These are phyloP conservation scores for Aspergillus sojae DNA, from an alignment of 2,329 filamentous ascomycete species.

Conservation along the genomic window DNA sequence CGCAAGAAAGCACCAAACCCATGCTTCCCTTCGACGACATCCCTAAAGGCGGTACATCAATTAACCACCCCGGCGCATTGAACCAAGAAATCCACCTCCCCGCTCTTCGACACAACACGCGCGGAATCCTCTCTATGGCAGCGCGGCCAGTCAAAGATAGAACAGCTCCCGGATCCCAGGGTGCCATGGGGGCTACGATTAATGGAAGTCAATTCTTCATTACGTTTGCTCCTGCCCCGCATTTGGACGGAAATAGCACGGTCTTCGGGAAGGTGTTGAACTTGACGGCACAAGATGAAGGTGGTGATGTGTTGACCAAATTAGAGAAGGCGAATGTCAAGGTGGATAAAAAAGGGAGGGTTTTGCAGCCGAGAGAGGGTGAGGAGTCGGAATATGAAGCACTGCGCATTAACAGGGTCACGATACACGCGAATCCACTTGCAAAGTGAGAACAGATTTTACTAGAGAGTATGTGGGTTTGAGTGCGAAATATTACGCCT, in stretches of 20 bases:
- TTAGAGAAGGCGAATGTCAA: conserved; percentile 62
- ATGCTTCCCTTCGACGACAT: conserved; percentile 50
- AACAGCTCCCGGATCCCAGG: conserved; percentile 50
- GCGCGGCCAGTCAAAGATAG: conserved; percentile 52
- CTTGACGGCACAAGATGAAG: conserved; percentile 46
- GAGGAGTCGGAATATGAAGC: conserved; percentile 49
- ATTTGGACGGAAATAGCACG: conserved; percentile 68
- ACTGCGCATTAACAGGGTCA: conserved; percentile 58
- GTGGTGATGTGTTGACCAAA: conserved; percentile 47
- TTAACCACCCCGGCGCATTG: conserved; percentile 54
- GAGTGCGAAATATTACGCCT: neutral
- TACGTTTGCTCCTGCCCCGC: conserved; percentile 61
- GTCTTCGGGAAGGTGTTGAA: conserved; percentile 65
- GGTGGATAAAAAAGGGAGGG: conserved; percentile 65
- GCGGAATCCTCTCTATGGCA: conserved; percentile 63
- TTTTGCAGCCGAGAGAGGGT: conserved; percentile 47
- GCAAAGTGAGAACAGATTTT: conserved; percentile 49
- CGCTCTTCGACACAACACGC: conserved; percentile 58
- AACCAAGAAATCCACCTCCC: conserved; percentile 65
- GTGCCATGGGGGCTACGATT: conserved; percentile 39
- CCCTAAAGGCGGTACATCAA: conserved; percentile 60
- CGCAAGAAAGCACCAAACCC: conserved; percentile 38
- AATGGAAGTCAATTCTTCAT: conserved; percentile 69
- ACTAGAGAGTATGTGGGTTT: neutral
- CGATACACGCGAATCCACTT: conserved; percentile 67